phyloP scores from a whole-genome alignment of 495 filamentous ascomycete genomes.

The Hypoxylon fuscum region DNA sequence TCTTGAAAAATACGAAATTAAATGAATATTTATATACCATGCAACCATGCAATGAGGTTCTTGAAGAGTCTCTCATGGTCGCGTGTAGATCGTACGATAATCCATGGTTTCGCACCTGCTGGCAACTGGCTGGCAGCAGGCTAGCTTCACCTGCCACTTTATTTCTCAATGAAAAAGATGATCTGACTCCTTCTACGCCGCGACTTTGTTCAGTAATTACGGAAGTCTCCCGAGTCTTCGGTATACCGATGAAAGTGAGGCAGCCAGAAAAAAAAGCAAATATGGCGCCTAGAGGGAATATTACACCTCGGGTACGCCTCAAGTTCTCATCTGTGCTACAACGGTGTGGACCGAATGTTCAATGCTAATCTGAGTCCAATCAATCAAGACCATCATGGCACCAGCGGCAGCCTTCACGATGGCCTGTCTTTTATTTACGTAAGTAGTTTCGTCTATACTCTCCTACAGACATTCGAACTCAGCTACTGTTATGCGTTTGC shows the following conservation, averaged over 20 bases:
- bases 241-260: neutral
- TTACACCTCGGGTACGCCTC: constrained; percentile 30
- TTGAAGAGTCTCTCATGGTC: no score
- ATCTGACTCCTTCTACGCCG: neutral
- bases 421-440: constrained; percentile 56
- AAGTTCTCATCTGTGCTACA: neutral
- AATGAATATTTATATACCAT: no score
- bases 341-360: neutral
- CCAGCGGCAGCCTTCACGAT: constrained; percentile 60
- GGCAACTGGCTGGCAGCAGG: constrained; percentile 17
- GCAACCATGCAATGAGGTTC: no score
- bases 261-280: neutral
- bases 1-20: no score
- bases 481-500: neutral
- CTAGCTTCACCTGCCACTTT: neutral
- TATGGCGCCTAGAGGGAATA: constrained; percentile 31
- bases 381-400: constrained; percentile 52
- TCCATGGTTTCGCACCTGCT: constrained; percentile 2
- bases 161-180: neutral
- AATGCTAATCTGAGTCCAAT: constrained; percentile 12
- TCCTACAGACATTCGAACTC: neutral
- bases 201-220: neutral
- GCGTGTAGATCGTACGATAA: constrained; percentile 20
- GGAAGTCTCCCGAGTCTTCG: neutral
- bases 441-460: constrained; percentile 6